These are phyloP conservation scores for Puccinia brachypodii DNA, from an alignment of 1,284 basidiomycete genomes.

Conservation along the genomic window DNA sequence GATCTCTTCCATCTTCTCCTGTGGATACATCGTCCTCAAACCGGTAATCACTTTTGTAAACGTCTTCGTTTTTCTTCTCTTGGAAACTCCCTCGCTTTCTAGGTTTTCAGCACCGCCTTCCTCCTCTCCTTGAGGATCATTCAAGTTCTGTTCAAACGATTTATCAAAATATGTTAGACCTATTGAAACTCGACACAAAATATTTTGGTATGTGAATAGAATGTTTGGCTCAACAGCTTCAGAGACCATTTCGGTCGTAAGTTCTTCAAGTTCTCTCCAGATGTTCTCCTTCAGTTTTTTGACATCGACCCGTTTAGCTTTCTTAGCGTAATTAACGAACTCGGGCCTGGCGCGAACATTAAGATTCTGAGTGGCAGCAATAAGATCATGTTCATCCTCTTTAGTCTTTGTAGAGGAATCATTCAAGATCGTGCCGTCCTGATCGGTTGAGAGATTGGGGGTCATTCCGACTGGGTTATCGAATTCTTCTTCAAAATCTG, in stretches of 20 bases:
- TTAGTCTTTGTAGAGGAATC: slow-evolving; percentile 60
- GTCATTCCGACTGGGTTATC: slow-evolving; percentile 49
- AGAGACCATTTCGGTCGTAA: slow-evolving; percentile 60
- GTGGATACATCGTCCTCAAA: slow-evolving; percentile 77
- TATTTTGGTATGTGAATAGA: slow-evolving; percentile 52
- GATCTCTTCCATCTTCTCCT: slow-evolving; percentile 94
- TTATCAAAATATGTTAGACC: slow-evolving; percentile 2
- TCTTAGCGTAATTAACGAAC: slow-evolving; percentile 89
- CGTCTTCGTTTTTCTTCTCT: slow-evolving; percentile 64
- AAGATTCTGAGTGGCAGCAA: slow-evolving; percentile 76
- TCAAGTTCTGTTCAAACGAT: not conserved
- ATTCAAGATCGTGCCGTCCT: slow-evolving; percentile 51
- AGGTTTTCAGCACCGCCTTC: slow-evolving; percentile 11
- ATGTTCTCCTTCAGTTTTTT: slow-evolving; percentile 97
- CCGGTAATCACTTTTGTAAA: slow-evolving; percentile 82
- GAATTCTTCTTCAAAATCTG: slow-evolving; percentile 60
- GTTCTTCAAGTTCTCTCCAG: slow-evolving; percentile 83
- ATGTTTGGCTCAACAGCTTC: slow-evolving; percentile 50
- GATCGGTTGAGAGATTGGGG: slow-evolving; percentile 50
- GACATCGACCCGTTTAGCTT: slow-evolving; percentile 95
- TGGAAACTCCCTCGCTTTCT: slow-evolving; percentile 64
- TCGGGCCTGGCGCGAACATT: slow-evolving; percentile 76
- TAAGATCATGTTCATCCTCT: slow-evolving; percentile 76
- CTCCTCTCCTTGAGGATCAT: slow-evolving; percentile 2
- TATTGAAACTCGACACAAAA: slow-evolving; percentile 57